A percentile compares a stretch with the other conserved stretches of the same genome.
These are phyloP conservation scores for Linnemannia zychae DNA, from an alignment of 192 early-diverging fungal genomes.

Conservation along the genomic window DNA sequence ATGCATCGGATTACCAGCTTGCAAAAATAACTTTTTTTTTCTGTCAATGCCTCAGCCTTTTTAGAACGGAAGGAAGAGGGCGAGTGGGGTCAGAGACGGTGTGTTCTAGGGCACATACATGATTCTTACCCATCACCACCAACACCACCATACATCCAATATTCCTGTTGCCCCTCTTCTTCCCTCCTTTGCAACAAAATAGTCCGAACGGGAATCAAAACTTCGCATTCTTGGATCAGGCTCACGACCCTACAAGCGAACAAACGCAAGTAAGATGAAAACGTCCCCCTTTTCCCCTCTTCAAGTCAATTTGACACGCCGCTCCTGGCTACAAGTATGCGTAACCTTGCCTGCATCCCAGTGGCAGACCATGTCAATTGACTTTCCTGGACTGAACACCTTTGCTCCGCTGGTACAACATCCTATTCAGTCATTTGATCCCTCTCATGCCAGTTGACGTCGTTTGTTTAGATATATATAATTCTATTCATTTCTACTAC, in stretches of 20 bases:
- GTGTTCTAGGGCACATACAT: too few relatives aligned
- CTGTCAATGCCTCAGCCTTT: not conserved
- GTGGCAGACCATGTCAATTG: constrained; percentile 6
- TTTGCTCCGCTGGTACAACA: not conserved
- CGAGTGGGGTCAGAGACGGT: too few relatives aligned
- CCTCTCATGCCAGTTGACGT: not conserved
- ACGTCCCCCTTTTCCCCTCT: not conserved
- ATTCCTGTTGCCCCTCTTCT: too few relatives aligned
- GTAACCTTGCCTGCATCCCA: not conserved
- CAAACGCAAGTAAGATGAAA: too few relatives aligned
- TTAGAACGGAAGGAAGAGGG: not conserved
- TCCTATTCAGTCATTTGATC: not conserved
- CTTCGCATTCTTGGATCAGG: too few relatives aligned
- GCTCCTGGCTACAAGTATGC: not conserved
- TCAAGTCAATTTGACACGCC: not conserved
- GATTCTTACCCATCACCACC: too few relatives aligned
- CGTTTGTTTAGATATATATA: not conserved
- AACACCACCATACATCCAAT: too few relatives aligned
- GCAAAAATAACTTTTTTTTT: constrained; percentile 3
- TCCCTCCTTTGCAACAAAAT: too few relatives aligned
- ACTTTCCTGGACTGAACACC: not conserved
- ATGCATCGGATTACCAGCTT: not conserved
- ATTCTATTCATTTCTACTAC: not conserved
- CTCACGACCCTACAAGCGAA: too few relatives aligned
- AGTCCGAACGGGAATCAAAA: too few relatives aligned